Evolutionary conservation across 352 stramenopile genomes (phyloP), one percentile per base, ranked within the genome.

Genomic region (Pythium rishiriense): DNA sequence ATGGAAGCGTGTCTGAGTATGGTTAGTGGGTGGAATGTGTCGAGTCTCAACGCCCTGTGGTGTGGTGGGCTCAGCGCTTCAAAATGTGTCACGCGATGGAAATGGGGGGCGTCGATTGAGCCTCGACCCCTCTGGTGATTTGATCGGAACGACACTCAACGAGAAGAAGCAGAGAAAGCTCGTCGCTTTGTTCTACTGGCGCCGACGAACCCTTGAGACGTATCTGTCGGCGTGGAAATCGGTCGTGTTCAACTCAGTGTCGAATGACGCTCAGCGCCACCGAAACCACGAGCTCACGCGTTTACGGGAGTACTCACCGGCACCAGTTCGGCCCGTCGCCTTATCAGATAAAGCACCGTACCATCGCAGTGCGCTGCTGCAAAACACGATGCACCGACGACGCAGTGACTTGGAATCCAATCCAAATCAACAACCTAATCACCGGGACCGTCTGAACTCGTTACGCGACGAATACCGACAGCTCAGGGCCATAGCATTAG

Each of bases 151-250:
- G 25, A 58, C 58, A 14, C 45, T 72, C 11, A 39, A 72, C 29
- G 51, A 59, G 12, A 47, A 45, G n/a, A 67, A 67, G 58, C 65
- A 72, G 24, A 63, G 64, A 25, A 72, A 72, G 47, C 22, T 64
- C 15, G 46, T 72, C 0, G 65, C 65, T 10, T 39, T 72, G 5
- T 72, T 72, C 21, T 72, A 64, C 28, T 72, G 65, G 65, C 58
- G 33, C 2, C 58, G 65, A 0, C 58, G 50, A 24, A 56, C 65
- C 6, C 46, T 72, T 2, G 58, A 67, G 58, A 64, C 51, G 45
- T 64, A 64, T 25, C 33, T 72, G 5, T 26, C 28, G 3, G 65
- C 53, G 8, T 72, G 65, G 65, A 61, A 56, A 42, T 50, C 31
- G 53, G 29, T 58, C 19, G 42, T 60, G 3, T 60, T 62, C 28